A percentile compares a stretch with the other conserved stretches of the same genome.
These are phyloP conservation scores for Fraxinus pennsylvanica DNA, from an alignment of 257 asterid genomes.

Conservation along the genomic window DNA sequence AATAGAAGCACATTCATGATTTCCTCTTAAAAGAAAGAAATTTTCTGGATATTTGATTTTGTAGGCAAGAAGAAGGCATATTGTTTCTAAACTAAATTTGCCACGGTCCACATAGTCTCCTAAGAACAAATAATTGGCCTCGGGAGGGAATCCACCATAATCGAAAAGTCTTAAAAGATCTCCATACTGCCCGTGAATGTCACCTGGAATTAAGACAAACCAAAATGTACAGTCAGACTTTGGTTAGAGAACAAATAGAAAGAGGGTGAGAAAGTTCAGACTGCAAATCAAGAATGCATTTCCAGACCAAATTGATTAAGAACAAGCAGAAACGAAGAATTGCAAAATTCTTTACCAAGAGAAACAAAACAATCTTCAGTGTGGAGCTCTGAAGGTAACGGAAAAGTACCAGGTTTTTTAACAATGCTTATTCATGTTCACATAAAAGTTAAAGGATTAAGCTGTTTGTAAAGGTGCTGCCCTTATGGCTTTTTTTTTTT, in stretches of 20 bases:
- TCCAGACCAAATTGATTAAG: conserved; percentile 10
- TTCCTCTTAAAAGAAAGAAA: conserved; percentile 58
- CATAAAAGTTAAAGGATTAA: not conserved
- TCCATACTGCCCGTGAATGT: conserved; percentile 62
- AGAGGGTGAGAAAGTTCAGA: not conserved
- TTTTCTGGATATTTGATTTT: conserved; percentile 61
- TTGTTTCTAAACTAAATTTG: conserved; percentile 58
- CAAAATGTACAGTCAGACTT: not conserved
- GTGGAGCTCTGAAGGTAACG: not conserved
- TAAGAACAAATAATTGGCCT: conserved; percentile 61
- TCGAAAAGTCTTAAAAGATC: conserved; percentile 64
- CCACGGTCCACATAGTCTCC: conserved; percentile 71
- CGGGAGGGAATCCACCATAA: conserved; percentile 65
- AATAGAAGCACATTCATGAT: conserved; percentile 62
- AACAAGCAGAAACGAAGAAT: not conserved
- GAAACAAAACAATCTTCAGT: not conserved
- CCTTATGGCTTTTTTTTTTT: no score
- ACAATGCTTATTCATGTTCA: not conserved
- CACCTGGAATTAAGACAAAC: conserved; percentile 39
- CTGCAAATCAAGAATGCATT: not conserved
- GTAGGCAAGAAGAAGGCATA: conserved; percentile 66
- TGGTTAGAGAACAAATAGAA: not conserved
- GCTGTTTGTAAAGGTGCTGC: no score
- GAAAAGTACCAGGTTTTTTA: not conserved
- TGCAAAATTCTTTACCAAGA: not conserved